phyloP scores from a whole-genome alignment of 2,329 filamentous ascomycete species.

The Talaromyces atroroseus region DNA sequence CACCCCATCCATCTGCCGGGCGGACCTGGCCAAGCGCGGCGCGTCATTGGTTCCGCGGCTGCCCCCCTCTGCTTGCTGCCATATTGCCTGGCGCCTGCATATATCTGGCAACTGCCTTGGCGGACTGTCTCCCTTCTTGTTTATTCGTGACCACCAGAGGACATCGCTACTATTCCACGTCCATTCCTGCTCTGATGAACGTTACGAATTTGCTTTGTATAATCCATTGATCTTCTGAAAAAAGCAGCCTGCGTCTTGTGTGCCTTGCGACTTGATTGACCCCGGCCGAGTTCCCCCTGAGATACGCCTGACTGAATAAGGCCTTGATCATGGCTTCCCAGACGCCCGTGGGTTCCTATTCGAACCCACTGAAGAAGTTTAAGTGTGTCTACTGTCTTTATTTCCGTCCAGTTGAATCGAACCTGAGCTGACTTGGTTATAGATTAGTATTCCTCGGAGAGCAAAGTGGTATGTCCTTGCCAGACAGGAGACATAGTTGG shows the following conservation, averaged over 20 bases:
- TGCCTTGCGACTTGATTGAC: neutral
- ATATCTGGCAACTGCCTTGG: neutral
- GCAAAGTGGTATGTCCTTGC: conserved; percentile 72
- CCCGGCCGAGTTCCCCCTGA: conserved; percentile 28
- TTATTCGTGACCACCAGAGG: neutral
- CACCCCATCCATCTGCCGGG: conserved; percentile 10
- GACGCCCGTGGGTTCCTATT: conserved; percentile 75
- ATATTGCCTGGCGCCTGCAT: neutral
- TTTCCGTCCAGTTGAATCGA: conserved; percentile 10
- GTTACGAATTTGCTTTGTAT: conserved; percentile 12
- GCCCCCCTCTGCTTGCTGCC: neutral
- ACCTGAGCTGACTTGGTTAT: conserved; percentile 23
- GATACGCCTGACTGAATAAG: conserved; percentile 31
- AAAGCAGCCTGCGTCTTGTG: neutral
- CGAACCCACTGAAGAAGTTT: conserved; percentile 99
- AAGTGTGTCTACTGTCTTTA: conserved; percentile 58
- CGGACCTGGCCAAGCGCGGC: neutral
- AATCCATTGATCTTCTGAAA: neutral
- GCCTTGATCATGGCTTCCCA: conserved; percentile 64
- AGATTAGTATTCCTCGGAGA: conserved; percentile 97
- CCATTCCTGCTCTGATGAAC: conserved; percentile 10
- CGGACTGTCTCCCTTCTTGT: neutral
- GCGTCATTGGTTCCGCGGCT: neutral
- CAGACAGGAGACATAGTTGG: conserved; percentile 4
- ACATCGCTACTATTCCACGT: neutral